Evolutionary conservation across 2,329 filamentous ascomycete species (phyloP).

Genomic region (Alternaria novae-zelandiae): DNA sequence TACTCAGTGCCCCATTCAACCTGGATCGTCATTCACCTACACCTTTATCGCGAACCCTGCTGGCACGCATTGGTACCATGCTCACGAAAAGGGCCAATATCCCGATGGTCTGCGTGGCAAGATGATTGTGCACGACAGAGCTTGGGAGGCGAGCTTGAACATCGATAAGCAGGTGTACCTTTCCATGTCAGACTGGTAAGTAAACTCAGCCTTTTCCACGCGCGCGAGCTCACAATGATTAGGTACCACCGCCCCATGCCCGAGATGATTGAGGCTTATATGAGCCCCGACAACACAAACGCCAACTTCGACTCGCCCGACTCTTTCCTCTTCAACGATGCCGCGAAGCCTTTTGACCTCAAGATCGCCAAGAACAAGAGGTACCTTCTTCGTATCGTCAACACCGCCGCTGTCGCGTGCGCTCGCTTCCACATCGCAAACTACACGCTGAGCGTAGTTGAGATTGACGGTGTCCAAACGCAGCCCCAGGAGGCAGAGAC

Average conservation of each 20-base stretch:
- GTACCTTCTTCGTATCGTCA: conserved; percentile 71
- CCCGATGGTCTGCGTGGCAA: conserved; percentile 50
- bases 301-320: conserved; percentile 14
- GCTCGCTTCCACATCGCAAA: conserved; percentile 54
- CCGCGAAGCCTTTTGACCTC: conserved; percentile 24
- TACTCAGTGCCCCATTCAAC: conserved; percentile 63
- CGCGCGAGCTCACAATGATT: conserved; percentile 14
- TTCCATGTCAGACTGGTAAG: conserved; percentile 14
- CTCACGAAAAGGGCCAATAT: conserved; percentile 58
- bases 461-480: conserved; percentile 47
- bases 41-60: conserved; percentile 63
- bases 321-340: conserved; percentile 13
- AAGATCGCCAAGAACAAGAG: conserved; percentile 57
- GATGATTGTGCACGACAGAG: conserved; percentile 46
- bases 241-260: conserved; percentile 14
- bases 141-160: conserved; percentile 50
- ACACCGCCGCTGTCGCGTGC: conserved; percentile 53
- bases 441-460: conserved; percentile 28
- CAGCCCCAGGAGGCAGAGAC: conserved; percentile 50
- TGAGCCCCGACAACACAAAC: conserved; percentile 52
- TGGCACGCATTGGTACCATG: conserved; percentile 71
- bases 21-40: conserved; percentile 69
- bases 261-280: conserved; percentile 48
- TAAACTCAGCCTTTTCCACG: conserved; percentile 8
- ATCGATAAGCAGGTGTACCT: conserved; percentile 21